Base-by-base conservation (phyloP, 305 asterid genomes). In the Fraxinus dipetala region DNA sequence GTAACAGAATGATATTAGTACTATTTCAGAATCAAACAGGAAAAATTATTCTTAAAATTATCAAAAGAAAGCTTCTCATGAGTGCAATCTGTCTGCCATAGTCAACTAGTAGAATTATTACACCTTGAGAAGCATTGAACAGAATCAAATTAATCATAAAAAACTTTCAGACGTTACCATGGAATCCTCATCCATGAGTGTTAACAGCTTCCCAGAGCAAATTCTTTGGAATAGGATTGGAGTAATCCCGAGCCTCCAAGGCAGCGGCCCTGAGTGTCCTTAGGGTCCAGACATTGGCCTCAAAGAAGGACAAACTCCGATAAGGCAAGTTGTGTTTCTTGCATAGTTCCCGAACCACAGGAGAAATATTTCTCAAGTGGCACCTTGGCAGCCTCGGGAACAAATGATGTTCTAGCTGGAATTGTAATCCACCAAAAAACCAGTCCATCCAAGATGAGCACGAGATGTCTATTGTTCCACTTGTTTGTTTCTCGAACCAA, bases 381-480 rank as follows among this genome's bases (percentile, higher is more conserved):
- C 94, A 89, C 84, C 96, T 88, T 5, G 97, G 97, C 87, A 93
- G 54, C 86, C 96, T 90, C 1, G 97, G 97, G 45, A 93, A 93
- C 85, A 93, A 82, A 75, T 93, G 97, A 36, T 93, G 96, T 31
- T 91, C 97, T 0, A 90, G 85, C 89, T 93, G 97, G 67, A 92
- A 93, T 18, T 93, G 97, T 36, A 93, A 74, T 26, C 97, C 97
- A 1, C 97, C 97, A 24, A 84, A 90, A 83, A 93, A 93, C 97
- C 97, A 93, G 80, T 93, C 97, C 97, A 93, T 93, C 84, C 84
- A 81, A 13, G 93, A 70, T 4, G 91, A 83, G 61, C 97, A 93
- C 0, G 90, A 18, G 72, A 93, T 93, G 40, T 92, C 91, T 0
- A 93, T 88, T 0, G 95, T 93, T 45, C 97, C 97, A 16, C 85